These are phyloP conservation scores for Hansenula sp. DNA, from an alignment of 1,139 yeast species.

Conservation along the genomic window DNA sequence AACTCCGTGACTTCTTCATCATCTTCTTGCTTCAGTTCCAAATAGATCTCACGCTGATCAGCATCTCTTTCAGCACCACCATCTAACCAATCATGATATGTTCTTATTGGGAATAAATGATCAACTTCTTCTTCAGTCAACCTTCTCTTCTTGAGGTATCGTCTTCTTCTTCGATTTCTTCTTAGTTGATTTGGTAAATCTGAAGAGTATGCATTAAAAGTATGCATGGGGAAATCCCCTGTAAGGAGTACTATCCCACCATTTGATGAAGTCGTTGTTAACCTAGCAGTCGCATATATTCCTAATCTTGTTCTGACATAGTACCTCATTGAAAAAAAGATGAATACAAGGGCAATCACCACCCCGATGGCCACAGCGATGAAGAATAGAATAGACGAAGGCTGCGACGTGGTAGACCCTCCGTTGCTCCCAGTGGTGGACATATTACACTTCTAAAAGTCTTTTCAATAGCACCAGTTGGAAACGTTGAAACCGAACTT, in stretches of 20 bases:
- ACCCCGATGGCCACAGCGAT: conserved; percentile 63
- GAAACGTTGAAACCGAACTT: too few species aligned
- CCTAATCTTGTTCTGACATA: conserved; percentile 55
- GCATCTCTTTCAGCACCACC: conserved; percentile 34
- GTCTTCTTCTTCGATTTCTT: conserved; percentile 19
- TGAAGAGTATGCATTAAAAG: conserved; percentile 14
- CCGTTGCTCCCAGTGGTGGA: not conserved
- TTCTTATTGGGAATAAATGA: conserved; percentile 58
- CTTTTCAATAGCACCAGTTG: too few species aligned
- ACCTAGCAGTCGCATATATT: conserved; percentile 41
- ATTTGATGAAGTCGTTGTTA: conserved; percentile 25
- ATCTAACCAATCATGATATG: conserved; percentile 58
- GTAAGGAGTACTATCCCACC: conserved; percentile 18
- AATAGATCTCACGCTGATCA: conserved; percentile 20
- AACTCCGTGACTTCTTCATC: conserved; percentile 14
- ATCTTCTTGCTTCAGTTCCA: conserved; percentile 21
- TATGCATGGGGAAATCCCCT: conserved; percentile 20
- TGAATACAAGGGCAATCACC: conserved; percentile 47
- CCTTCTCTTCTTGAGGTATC: conserved; percentile 41
- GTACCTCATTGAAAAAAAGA: conserved; percentile 57
- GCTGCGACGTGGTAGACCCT: conserved; percentile 23
- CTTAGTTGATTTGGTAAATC: conserved; percentile 14
- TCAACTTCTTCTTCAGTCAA: conserved; percentile 61
- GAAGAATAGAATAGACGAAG: conserved; percentile 60
- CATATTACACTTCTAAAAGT: not conserved